Percentiles rank a stretch among this genome's conserved stretches.
Evolutionary conservation across 2,329 filamentous ascomycete species (phyloP).

Genomic region (Fusarium sp.): DNA sequence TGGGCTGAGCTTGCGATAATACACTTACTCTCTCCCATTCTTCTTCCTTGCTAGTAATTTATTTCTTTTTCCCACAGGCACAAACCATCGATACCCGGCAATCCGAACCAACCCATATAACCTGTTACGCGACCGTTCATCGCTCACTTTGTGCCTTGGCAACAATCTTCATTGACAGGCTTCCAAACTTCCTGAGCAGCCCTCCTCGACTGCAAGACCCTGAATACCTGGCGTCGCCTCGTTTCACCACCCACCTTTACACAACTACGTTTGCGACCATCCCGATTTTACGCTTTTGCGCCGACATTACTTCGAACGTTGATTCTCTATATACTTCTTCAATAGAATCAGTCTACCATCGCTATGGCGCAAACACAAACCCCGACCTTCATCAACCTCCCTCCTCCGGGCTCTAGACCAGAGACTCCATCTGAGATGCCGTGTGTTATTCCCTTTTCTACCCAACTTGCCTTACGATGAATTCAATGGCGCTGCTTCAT

Average conservation of each 20-base stretch:
- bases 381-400: conserved; percentile 85
- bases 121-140: conserved; percentile 2
- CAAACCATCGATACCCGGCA: conserved; percentile 2
- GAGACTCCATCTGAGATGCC: conserved; percentile 91
- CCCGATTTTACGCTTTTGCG: neutral
- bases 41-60: neutral
- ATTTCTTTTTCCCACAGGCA: conserved; percentile 3
- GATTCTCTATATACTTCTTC: neutral
- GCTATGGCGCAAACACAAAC: conserved; percentile 57
- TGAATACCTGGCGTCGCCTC: conserved; percentile 21
- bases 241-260: conserved; percentile 9
- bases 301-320: neutral
- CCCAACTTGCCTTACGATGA: neutral
- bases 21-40: conserved; percentile 5
- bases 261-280: neutral
- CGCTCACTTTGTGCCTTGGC: neutral
- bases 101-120: neutral
- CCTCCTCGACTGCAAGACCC: conserved; percentile 10
- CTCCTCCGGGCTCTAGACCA: conserved; percentile 82
- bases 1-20: conserved; percentile 27
- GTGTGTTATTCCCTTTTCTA: conserved; percentile 65
- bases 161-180: neutral
- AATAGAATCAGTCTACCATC: conserved; percentile 13
- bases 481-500: conserved; percentile 2
- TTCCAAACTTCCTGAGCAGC: conserved; percentile 30